Base-by-base conservation (phyloP, 106 monocot species). In the Allium fistulosum region DNA sequence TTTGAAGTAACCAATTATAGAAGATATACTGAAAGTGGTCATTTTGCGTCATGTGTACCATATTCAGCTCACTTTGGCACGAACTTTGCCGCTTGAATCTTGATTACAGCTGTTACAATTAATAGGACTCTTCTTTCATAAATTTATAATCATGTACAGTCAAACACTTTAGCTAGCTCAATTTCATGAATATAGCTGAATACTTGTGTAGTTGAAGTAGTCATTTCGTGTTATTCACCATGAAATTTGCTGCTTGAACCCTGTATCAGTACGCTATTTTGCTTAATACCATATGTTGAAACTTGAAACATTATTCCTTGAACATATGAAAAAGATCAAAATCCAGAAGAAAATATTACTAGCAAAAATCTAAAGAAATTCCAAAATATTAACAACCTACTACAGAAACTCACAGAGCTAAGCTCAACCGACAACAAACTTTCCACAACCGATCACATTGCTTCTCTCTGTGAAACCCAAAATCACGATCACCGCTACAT, bases 401-500 rank as follows among this genome's bases (percentile, higher is more conserved):
- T 89, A 15, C 79, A 80, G 62, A 89, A 89, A 62, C 82, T 85
- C 49, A 68, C 63, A 4, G 53, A 76, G 62, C 76, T 89, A 7
- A 74, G 48, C 58, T 65, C 76, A 27, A 51, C 67, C 4, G 61
- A 65, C 51, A 69, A 65, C 14, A 63, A 63, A 59, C 8, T 51
- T 66, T 53, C 67, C 26, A 17, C 59, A 8, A 66, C 68, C 2
- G 71, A 81, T 51, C 81, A 81, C 63, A 79, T 84, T 57, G 71
- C 79, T 46, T 77, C 67, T 3, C 62, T 88, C 15, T 88, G 74
- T 18, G 72, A 79, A 58, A 80, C 67, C 27, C 74, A 75, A 68
- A 77, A 77, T 37, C 84, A 80, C 6, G 74, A 89, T 52, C 82
- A 89, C 17, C 75, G 67, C 9, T 80, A 87, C 45, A 71, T 87